A percentile compares a stretch with the other conserved stretches of the same genome.
Evolutionary conservation across 2,329 filamentous ascomycete genomes (phyloP).

Genomic region (Fusarium tricinctum): DNA sequence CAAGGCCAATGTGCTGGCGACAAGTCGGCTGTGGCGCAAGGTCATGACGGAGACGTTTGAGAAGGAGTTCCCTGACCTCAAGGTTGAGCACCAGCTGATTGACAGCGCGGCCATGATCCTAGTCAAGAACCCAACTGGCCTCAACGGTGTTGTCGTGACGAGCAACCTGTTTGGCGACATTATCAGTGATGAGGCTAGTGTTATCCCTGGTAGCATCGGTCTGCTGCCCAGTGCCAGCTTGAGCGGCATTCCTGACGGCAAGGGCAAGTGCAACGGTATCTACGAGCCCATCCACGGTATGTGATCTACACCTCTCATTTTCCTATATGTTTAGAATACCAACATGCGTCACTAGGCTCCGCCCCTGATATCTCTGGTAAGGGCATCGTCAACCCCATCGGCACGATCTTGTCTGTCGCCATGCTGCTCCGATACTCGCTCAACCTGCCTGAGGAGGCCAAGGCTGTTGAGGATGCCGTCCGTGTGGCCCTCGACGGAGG

Average conservation of each 20-base stretch:
- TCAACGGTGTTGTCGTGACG: slow-evolving; percentile 93
- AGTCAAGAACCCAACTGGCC: slow-evolving; percentile 89
- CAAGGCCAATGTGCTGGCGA: slow-evolving; percentile 97
- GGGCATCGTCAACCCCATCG: slow-evolving; percentile 89
- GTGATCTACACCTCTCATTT: slow-evolving; percentile 33
- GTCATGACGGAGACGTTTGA: slow-evolving; percentile 86
- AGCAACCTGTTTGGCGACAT: slow-evolving; percentile 98
- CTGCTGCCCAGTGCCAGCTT: slow-evolving; percentile 90
- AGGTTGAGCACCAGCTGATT: slow-evolving; percentile 90
- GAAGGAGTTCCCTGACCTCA: slow-evolving; percentile 89
- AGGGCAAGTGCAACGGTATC: slow-evolving; percentile 89
- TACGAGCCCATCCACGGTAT: slow-evolving; percentile 97
- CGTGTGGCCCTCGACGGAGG: slow-evolving; percentile 83
- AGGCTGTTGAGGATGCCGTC: slow-evolving; percentile 85
- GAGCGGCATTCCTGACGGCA: slow-evolving; percentile 87
- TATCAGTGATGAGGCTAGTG: slow-evolving; percentile 93
- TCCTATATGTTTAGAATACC: background rate
- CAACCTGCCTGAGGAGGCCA: slow-evolving; percentile 80
- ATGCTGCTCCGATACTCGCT: slow-evolving; percentile 98
- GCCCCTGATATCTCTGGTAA: slow-evolving; percentile 83
- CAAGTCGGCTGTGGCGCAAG: slow-evolving; percentile 89
- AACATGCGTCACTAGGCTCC: slow-evolving; percentile 29
- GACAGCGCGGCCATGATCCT: slow-evolving; percentile 98
- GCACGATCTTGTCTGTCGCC: slow-evolving; percentile 89
- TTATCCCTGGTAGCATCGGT: slow-evolving; percentile 92